Evolutionary conservation across 2,329 filamentous ascomycete species (phyloP).

Genomic region (Grosmannia clavigera): DNA sequence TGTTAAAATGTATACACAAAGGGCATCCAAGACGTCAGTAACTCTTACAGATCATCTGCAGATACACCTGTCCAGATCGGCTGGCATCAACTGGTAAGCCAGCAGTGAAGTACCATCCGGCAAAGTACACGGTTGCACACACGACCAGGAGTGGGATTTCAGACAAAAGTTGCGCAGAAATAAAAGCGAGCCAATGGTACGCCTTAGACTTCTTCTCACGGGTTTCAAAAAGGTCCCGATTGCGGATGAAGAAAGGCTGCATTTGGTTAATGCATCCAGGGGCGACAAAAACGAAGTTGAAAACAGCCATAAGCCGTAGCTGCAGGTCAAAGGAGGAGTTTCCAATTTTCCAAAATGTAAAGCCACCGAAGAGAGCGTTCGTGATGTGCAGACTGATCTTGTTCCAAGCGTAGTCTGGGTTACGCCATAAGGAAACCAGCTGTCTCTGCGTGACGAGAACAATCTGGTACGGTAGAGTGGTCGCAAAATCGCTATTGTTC

Average conservation of each 20-base stretch:
- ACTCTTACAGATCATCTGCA: neutral
- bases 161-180: conserved; percentile 68
- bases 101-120: conserved; percentile 71
- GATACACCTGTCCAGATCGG: neutral
- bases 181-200: conserved; percentile 75
- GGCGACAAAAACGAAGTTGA: neutral
- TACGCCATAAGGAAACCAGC: conserved; percentile 79
- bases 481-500: conserved; percentile 54
- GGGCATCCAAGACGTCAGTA: too few species aligned
- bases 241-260: conserved; percentile 64
- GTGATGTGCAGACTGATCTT: conserved; percentile 57
- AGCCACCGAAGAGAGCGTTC: conserved; percentile 48
- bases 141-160: conserved; percentile 74
- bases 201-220: conserved; percentile 73
- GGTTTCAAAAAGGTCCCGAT: conserved; percentile 69
- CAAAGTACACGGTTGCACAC: conserved; percentile 52
- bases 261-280: neutral
- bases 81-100: conserved; percentile 33
- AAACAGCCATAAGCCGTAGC: conserved; percentile 64
- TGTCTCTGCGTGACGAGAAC: conserved; percentile 53
- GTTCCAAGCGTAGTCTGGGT: conserved; percentile 75
- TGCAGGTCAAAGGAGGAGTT: conserved; percentile 64
- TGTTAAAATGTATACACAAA: too few species aligned
- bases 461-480: conserved; percentile 57
- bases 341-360: conserved; percentile 53